A percentile compares a stretch with the other conserved stretches of the same genome.
These are phyloP conservation scores for Salix udensis DNA, from an alignment of 345 rosid genomes.

Conservation along the genomic window DNA sequence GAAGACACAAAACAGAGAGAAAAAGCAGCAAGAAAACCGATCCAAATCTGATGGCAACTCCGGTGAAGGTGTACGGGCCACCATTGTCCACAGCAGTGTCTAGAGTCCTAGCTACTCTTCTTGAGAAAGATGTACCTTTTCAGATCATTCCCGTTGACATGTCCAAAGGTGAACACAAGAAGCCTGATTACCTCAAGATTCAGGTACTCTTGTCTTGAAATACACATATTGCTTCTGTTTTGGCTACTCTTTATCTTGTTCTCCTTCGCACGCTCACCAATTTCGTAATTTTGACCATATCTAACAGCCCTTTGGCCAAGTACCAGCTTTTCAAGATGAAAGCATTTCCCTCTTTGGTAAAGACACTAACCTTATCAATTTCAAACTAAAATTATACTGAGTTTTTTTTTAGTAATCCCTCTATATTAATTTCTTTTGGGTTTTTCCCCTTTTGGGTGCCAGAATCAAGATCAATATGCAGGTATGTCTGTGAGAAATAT, in stretches of 20 bases:
- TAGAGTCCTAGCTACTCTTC: slow-evolving; percentile 54
- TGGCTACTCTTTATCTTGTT: neutral
- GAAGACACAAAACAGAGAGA: neutral
- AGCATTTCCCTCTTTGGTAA: slow-evolving; percentile 56
- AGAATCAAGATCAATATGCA: slow-evolving; percentile 65
- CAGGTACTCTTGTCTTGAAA: slow-evolving; percentile 31
- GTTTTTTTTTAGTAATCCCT: neutral
- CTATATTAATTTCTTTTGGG: neutral
- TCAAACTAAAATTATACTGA: neutral
- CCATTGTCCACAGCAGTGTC: slow-evolving; percentile 59
- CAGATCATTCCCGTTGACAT: slow-evolving; percentile 54
- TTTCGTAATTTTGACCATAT: neutral
- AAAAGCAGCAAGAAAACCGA: neutral
- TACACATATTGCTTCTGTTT: neutral
- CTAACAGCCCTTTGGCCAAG: slow-evolving; percentile 71
- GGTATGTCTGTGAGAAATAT: slow-evolving; percentile 56
- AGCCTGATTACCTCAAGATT: slow-evolving; percentile 53
- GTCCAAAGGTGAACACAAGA: slow-evolving; percentile 65
- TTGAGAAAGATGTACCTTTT: slow-evolving; percentile 60
- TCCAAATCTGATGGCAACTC: slow-evolving; percentile 40
- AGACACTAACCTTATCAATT: neutral
- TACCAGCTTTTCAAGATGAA: slow-evolving; percentile 66
- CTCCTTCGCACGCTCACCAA: neutral
- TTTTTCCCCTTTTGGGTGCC: neutral
- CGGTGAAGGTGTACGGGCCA: slow-evolving; percentile 63